These are phyloP conservation scores for Xylaria polymorpha DNA, from an alignment of 2,329 filamentous ascomycete genomes.

Conservation along the genomic window DNA sequence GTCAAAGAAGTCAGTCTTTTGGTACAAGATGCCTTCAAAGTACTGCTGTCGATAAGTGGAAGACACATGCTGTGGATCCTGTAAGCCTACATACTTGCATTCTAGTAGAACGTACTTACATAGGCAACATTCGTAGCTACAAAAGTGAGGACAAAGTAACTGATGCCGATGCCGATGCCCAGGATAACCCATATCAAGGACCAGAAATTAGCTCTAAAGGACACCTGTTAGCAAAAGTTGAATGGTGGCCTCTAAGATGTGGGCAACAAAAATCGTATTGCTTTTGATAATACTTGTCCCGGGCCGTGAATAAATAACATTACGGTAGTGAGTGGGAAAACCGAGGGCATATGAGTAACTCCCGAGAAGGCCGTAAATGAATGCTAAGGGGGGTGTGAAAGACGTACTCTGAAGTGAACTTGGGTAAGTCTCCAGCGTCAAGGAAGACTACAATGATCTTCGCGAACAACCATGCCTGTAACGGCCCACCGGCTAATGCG, in stretches of 20 bases:
- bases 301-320: not conserved
- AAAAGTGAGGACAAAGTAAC: conserved; percentile 64
- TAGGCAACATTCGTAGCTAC: conserved; percentile 60
- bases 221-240: conserved; percentile 12
- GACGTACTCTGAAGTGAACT: conserved; percentile 51
- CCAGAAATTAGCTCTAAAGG: conserved; percentile 65
- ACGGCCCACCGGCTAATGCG: conserved; percentile 56
- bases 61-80: conserved; percentile 56
- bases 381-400: not conserved
- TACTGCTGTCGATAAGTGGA: conserved; percentile 70
- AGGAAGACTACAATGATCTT: conserved; percentile 64
- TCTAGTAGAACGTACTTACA: conserved; percentile 37
- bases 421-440: conserved; percentile 45
- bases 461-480: conserved; percentile 68
- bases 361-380: not conserved
- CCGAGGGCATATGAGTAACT: not conserved
- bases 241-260: not conserved
- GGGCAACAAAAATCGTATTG: not conserved
- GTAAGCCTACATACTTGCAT: conserved; percentile 22
- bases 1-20: conserved; percentile 71
- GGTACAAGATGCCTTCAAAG: conserved; percentile 68
- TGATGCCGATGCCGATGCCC: conserved; percentile 62
- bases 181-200: conserved; percentile 73
- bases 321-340: not conserved
- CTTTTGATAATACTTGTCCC: not conserved